Evolutionary conservation across 2,329 filamentous ascomycete genomes (phyloP), one percentile per base, ranked within the genome.

Genomic region (Ascosphaera pollenicola): DNA sequence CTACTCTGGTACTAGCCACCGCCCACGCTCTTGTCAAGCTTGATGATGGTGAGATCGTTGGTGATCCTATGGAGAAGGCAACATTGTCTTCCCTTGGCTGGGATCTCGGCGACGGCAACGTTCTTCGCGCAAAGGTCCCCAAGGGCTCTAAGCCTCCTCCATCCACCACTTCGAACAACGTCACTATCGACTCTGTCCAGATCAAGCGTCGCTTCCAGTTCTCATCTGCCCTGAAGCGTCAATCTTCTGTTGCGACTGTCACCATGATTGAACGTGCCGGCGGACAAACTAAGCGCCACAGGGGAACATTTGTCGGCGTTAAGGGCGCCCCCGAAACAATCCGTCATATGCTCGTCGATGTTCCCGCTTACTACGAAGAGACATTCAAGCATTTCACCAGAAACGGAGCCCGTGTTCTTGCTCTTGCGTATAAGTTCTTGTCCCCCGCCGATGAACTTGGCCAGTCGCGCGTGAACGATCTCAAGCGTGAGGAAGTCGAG

Each of bases 321-420:
- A 98, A 98, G 63, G 89, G 89, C 54, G 89, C 89, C 6, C 89
- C 89, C 1, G 89, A 98, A 62, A 98, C 89, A 0, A 94, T 98
- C 51, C 75, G 82, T 58, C 85, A 80, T 54, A 94, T 94, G 80
- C 68, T 98, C 44, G 69, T 82, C 28, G 69, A 77, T 26, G 71
- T 83, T 8, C 89, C 89, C 6, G 67, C 73, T 1, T 74, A 92
- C 54, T 98, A 98, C 52, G 89, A 98, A 55, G 89, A 95, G 61
- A 98, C 89, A 0, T 98, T 75, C 70, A 98, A 95, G 60, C 83
- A 93, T 62, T 98, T 95, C 53, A 95, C 87, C 40, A 75, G 89
- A 45, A 92, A 91, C 49, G 89, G 89, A 48, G 91, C 84, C 35
- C 80, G 89, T 64, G 89, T 98, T 11, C 69, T 98, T 30, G 83